These are phyloP conservation scores for Venturia carpophila DNA, from an alignment of 2,329 filamentous ascomycete genomes.

Conservation along the genomic window DNA sequence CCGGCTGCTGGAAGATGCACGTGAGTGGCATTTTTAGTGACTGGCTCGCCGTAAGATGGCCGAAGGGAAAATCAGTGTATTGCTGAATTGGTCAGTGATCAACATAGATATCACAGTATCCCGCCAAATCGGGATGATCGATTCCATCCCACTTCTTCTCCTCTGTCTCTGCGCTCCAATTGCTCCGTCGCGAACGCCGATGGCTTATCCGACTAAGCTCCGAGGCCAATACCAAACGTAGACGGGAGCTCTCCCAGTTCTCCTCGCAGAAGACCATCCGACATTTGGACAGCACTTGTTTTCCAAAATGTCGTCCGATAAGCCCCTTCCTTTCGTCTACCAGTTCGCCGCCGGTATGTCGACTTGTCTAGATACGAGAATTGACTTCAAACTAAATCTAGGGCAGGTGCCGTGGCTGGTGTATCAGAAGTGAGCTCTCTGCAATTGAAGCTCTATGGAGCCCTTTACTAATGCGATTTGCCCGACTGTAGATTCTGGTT, in stretches of 20 bases:
- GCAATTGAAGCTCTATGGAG: neutral
- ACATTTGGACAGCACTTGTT: neutral
- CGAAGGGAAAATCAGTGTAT: neutral
- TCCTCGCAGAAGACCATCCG: neutral
- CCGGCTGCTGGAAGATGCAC: neutral
- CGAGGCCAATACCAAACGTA: neutral
- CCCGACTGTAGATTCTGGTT: constrained; percentile 61
- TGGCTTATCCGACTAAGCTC: neutral
- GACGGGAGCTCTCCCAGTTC: neutral
- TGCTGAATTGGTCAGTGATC: neutral
- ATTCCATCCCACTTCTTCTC: neutral
- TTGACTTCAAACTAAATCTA: constrained; percentile 27
- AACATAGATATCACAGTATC: neutral
- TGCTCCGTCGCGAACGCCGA: neutral
- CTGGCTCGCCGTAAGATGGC: neutral
- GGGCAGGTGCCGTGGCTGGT: constrained; percentile 79
- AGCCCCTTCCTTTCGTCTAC: constrained; percentile 85
- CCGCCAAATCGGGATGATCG: neutral
- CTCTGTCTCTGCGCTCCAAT: neutral
- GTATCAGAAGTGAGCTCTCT: constrained; percentile 70
- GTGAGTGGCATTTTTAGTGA: neutral
- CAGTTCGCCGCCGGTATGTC: constrained; percentile 82
- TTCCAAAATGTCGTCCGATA: constrained; percentile 43
- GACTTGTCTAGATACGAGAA: constrained; percentile 20
- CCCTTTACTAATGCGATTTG: constrained; percentile 18